Conservation (phyloP, 768 basidiomycete genomes). For the Tylopilus sp. region DNA sequence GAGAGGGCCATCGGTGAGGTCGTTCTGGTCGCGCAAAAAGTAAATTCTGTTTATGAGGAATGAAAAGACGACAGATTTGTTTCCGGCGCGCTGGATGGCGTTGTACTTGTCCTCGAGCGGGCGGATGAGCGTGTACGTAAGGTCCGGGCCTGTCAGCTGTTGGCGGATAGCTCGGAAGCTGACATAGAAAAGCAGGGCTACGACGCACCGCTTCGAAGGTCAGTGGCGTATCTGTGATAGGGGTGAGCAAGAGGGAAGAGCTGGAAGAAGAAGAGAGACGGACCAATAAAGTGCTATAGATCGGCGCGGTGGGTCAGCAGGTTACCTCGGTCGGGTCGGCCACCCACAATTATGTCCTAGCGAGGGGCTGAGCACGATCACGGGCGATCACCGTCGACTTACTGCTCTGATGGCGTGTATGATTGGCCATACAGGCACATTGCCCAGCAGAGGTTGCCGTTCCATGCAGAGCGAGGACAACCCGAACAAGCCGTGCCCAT, state of each 20-base stretch:
- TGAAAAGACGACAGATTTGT: conserved; percentile 84
- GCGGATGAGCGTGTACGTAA: conserved; percentile 85
- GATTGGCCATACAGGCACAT: conserved; percentile 73
- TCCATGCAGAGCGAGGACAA: conserved; percentile 21
- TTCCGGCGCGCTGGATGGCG: conserved; percentile 64
- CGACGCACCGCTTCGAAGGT: conserved; percentile 69
- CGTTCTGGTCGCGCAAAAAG: conserved; percentile 73
- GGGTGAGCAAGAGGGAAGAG: conserved; percentile 1
- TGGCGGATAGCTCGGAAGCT: conserved; percentile 13
- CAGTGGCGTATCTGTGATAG: conserved; percentile 70
- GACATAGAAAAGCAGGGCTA: background rate
- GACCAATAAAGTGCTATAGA: conserved; percentile 68
- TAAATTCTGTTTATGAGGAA: conserved; percentile 84
- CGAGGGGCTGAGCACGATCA: conserved; percentile 11
- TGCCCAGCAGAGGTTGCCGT: conserved; percentile 40
- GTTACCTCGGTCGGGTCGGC: background rate
- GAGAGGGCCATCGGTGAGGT: conserved; percentile 60
- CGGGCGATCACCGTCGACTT: background rate
- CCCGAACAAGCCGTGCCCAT: background rate
- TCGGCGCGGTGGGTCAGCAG: conserved; percentile 3
- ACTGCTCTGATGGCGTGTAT: conserved; percentile 76
- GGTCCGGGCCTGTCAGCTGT: conserved; percentile 79
- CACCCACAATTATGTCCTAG: conserved; percentile 63
- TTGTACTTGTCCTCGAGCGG: conserved; percentile 88
- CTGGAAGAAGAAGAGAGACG: background rate